A percentile compares a stretch with the other conserved stretches of the same genome.
Evolutionary conservation across 495 filamentous ascomycete genomes (phyloP).

Genomic region (Lineolata rhizophorae): DNA sequence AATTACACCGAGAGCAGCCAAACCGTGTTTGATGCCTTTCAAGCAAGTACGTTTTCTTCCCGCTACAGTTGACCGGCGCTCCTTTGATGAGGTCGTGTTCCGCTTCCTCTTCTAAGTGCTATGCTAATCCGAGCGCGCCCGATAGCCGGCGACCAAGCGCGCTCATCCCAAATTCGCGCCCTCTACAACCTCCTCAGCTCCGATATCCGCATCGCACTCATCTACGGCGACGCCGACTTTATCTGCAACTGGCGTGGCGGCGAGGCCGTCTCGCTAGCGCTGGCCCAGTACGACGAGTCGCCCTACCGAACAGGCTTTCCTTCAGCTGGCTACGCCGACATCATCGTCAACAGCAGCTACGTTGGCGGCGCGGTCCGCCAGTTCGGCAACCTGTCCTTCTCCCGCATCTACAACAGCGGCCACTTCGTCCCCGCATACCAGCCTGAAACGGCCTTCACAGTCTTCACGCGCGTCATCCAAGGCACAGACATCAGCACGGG

Average conservation of each 20-base stretch:
- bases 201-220: background rate
- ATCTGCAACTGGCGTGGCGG: conserved; percentile 34
- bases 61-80: background rate
- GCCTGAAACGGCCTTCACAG: conserved; percentile 20
- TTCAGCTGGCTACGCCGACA: conserved; percentile 24
- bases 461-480: conserved; percentile 18
- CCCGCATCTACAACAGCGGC: conserved; percentile 19
- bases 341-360: conserved; percentile 25
- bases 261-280: conserved; percentile 15
- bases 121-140: no score
- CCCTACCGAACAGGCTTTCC: conserved; percentile 32
- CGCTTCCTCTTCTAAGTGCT: no score
- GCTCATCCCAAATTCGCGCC: conserved; percentile 4
- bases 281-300: conserved; percentile 2
- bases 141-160: background rate
- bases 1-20: conserved; percentile 29
- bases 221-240: conserved; percentile 22
- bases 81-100: no score
- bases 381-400: conserved; percentile 21
- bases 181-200: background rate
- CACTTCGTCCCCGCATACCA: conserved; percentile 20
- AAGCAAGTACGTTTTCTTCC: conserved; percentile 14
- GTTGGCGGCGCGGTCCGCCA: conserved; percentile 19
- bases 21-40: conserved; percentile 28
- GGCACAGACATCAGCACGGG: conserved; percentile 22